phyloP scores from a whole-genome alignment of 306 rosid species.

The Cajanus cajan region DNA sequence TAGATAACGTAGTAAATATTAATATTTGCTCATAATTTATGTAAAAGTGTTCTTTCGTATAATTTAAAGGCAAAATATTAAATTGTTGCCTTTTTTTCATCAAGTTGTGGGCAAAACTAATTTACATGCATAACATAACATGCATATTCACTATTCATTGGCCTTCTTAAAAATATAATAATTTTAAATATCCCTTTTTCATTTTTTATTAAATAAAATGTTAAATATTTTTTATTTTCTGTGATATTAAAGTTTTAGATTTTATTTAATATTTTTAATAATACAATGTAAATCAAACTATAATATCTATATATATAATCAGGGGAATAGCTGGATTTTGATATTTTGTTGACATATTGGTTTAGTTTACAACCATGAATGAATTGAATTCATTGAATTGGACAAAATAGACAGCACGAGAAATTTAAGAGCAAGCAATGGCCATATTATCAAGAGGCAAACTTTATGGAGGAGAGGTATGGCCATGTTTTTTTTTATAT shows the following conservation, averaged over 20 bases:
- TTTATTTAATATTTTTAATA: neutral
- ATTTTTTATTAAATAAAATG: neutral
- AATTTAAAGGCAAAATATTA: too few relatives aligned
- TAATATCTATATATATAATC: neutral
- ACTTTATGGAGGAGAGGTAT: neutral
- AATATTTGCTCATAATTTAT: neutral
- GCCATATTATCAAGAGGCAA: neutral
- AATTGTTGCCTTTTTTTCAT: neutral
- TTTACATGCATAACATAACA: too few relatives aligned
- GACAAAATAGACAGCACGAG: neutral
- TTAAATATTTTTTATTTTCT: neutral
- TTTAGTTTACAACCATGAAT: neutral
- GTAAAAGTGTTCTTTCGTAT: neutral
- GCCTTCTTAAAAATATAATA: neutral
- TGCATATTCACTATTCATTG: neutral
- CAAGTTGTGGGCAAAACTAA: too few relatives aligned
- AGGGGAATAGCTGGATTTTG: neutral
- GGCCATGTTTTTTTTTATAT: neutral
- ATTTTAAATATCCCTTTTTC: neutral
- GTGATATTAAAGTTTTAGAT: neutral
- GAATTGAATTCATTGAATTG: neutral
- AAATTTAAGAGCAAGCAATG: neutral
- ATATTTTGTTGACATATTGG: neutral
- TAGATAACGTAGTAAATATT: too few relatives aligned
- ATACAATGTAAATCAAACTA: neutral